These are phyloP conservation scores for Pezicula rhizophila DNA, from an alignment of 2,329 filamentous ascomycete species.

Conservation along the genomic window DNA sequence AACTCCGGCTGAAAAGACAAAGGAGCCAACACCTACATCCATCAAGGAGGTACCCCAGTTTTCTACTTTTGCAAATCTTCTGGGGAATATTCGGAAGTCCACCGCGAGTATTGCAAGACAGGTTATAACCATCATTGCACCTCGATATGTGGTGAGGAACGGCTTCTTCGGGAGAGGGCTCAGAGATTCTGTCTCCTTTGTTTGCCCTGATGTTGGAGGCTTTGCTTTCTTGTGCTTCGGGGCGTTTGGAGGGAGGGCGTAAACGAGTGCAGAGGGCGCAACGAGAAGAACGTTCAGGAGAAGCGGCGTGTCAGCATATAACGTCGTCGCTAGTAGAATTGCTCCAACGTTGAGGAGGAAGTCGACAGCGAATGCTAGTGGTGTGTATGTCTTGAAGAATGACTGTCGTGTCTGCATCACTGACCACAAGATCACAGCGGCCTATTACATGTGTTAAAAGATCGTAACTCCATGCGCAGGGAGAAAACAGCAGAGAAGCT, in stretches of 20 bases:
- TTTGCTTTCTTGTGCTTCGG: conserved; percentile 41
- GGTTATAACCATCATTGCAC: conserved; percentile 84
- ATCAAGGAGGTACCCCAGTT: conserved; percentile 99
- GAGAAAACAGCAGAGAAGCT: conserved; percentile 22
- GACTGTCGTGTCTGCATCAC: conserved; percentile 76
- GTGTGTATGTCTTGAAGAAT: conserved; percentile 73
- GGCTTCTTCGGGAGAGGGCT: conserved; percentile 72
- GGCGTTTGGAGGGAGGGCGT: conserved; percentile 39
- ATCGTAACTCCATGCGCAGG: conserved; percentile 3
- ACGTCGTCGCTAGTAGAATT: conserved; percentile 77
- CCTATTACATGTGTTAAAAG: conserved; percentile 41
- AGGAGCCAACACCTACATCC: conserved; percentile 95
- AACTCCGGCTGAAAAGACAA: conserved; percentile 89
- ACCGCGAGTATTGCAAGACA: conserved; percentile 93
- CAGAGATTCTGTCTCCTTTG: conserved; percentile 29
- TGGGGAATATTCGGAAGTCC: conserved; percentile 87
- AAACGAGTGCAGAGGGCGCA: conserved; percentile 58
- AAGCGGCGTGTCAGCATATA: conserved; percentile 71
- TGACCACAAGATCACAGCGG: conserved; percentile 81
- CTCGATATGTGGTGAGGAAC: conserved; percentile 87
- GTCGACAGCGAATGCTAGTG: conserved; percentile 66
- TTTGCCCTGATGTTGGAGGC: conserved; percentile 38
- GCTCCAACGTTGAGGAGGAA: conserved; percentile 81
- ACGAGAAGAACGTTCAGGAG: conserved; percentile 71
- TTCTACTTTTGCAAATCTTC: conserved; percentile 94